Percentiles rank a stretch among this genome's conserved stretches.
Conservation (phyloP, 106 monocot species). For the Hemerocallis citrina region DNA sequence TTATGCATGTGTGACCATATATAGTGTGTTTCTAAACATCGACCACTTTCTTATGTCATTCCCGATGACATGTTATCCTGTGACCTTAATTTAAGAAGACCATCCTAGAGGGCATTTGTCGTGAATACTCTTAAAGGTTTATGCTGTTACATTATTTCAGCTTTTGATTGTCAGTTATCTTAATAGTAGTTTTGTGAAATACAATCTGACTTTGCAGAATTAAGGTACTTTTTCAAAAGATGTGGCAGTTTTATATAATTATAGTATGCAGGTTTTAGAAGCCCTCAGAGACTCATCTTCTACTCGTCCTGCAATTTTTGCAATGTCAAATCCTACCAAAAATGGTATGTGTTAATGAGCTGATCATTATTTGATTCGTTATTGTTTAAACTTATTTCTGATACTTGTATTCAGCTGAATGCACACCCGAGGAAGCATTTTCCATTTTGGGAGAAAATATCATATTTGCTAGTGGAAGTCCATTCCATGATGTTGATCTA, state of each 20-base stretch:
- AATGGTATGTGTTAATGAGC: slow-evolving; percentile 51
- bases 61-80: no score
- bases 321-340: slow-evolving; percentile 99
- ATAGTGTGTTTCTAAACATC: no score
- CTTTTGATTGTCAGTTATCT: not conserved
- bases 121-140: no score
- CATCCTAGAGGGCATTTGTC: no score
- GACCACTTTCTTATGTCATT: no score
- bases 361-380: slow-evolving; percentile 4
- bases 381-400: not conserved
- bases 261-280: slow-evolving; percentile 61
- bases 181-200: not conserved
- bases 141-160: not conserved
- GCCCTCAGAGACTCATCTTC: slow-evolving; percentile 89
- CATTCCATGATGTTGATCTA: slow-evolving; percentile 78
- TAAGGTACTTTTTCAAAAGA: not conserved
- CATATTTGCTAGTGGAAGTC: slow-evolving; percentile 95
- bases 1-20: no score
- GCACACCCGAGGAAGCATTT: slow-evolving; percentile 92
- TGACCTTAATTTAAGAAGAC: no score
- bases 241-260: slow-evolving; percentile 1
- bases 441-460: slow-evolving; percentile 79
- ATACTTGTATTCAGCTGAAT: slow-evolving; percentile 60
- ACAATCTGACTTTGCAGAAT: not conserved
- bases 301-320: slow-evolving; percentile 90